Evolutionary conservation across 2,329 filamentous ascomycete genomes (phyloP), one percentile per base, ranked within the genome.

Genomic region (Niveomyces coronatus): DNA sequence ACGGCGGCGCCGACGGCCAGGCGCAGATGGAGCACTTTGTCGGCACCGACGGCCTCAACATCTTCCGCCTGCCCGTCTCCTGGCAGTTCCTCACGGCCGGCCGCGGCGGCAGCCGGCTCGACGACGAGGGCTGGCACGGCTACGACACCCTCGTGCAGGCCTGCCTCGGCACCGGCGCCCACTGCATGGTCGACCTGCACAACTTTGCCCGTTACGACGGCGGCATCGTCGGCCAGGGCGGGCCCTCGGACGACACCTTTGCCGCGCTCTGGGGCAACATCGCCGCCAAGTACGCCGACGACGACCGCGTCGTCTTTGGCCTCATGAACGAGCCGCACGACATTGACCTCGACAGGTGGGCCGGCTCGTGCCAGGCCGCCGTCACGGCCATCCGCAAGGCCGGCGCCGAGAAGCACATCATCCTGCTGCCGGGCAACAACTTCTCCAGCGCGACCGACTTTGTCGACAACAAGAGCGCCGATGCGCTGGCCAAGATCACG

Each of bases 311-410:
- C 18, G 63, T 71, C 4, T 79, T 83, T 46, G 77, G 76, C 11
- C 52, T 83, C 31, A 82, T 83, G 77, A 84, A 83, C 57, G 79
- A 79, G 57, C 78, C 79, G 6, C 75, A 81, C 53, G 70, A 76
- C 37, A 55, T 73, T 39, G 67, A 76, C 48, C 63, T 79, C 45
- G 54, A 50, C 18, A 53, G 58, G 1, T 83, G 79, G 79, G 75
- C 71, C 1, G 53, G 63, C 4, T 76, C 73, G 0, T 71, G 74
- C 43, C 79, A 83, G 51, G 65, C 64, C 10, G 76, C 65, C 13
- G 79, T 85, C 2, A 76, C 70, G 1, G 79, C 76, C 4, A 82
- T 85, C 48, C 72, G 79, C 30, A 55, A 67, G 29, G 70, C 74
- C 3, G 79, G 78, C n/a, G 77, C 78, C n/a, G 68, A 62, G 1